Conservation (phyloP, 2,329 filamentous ascomycete species). For the Bisporella sp. region DNA sequence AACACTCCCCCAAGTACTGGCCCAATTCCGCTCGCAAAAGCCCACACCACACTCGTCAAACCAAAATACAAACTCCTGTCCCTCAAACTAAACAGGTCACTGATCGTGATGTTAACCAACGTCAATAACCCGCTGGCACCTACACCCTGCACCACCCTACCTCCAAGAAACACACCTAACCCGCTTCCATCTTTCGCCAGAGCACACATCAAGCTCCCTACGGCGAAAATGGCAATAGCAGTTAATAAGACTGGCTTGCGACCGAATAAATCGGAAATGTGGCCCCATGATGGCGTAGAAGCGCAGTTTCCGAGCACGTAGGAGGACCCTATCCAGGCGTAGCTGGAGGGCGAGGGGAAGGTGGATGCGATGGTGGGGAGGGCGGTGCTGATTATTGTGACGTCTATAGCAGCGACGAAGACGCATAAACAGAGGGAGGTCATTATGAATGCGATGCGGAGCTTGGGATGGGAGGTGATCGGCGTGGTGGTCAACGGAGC, state of each 20-base stretch:
- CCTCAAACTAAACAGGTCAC: conserved; percentile 44
- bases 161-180: conserved; percentile 37
- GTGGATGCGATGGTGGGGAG: conserved; percentile 46
- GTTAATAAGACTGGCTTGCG: conserved; percentile 41
- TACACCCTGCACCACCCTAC: conserved; percentile 39
- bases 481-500: too few relatives aligned
- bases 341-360: conserved; percentile 39
- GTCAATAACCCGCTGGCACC: conserved; percentile 45
- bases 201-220: conserved; percentile 56
- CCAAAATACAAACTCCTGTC: conserved; percentile 23
- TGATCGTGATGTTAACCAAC: conserved; percentile 46
- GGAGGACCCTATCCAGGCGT: conserved; percentile 67
- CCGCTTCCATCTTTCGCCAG: conserved; percentile 55
- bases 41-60: conserved; percentile 37
- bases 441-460: too few relatives aligned
- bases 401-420: too few relatives aligned
- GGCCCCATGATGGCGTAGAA: conserved; percentile 61
- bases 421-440: too few relatives aligned
- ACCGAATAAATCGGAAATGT: conserved; percentile 47
- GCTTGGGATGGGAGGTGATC: too few relatives aligned
- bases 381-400: conserved; percentile 32
- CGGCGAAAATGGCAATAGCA: conserved; percentile 53
- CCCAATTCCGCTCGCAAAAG: conserved; percentile 51
- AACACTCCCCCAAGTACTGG: conserved; percentile 61
- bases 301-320: conserved; percentile 63